These are phyloP conservation scores for Labyrinthula sp. DNA, from an alignment of 352 stramenopile species.

Conservation along the genomic window DNA sequence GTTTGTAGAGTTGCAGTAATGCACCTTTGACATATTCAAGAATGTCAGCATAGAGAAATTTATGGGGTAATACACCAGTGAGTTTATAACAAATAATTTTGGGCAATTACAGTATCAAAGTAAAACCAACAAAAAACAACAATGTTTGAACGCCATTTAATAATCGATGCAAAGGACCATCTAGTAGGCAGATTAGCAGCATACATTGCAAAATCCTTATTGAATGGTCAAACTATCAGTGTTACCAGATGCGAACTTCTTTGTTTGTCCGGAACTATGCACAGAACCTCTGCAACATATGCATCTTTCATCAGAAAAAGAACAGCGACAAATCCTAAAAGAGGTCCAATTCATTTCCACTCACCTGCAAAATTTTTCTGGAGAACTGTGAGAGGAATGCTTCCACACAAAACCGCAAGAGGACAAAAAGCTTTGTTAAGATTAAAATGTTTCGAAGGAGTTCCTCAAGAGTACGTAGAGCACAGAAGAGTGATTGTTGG, in stretches of 20 bases:
- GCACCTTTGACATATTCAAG: too few species aligned
- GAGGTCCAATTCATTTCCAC: conserved; percentile 90
- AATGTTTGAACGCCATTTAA: conserved; percentile 74
- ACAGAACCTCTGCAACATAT: conserved; percentile 91
- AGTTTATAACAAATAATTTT: too few species aligned
- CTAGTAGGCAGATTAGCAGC: conserved; percentile 88
- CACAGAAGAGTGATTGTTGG: conserved; percentile 95
- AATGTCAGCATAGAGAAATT: too few species aligned
- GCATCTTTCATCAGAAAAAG: conserved; percentile 92
- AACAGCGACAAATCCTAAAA: conserved; percentile 88
- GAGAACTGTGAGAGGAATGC: conserved; percentile 68
- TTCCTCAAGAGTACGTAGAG: conserved; percentile 93
- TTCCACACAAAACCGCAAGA: conserved; percentile 91
- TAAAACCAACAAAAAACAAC: too few species aligned
- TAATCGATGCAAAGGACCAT: conserved; percentile 95
- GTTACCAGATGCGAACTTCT: conserved; percentile 93
- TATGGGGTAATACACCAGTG: too few species aligned
- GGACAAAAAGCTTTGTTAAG: conserved; percentile 77
- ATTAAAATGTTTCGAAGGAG: conserved; percentile 93
- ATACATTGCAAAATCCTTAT: conserved; percentile 95
- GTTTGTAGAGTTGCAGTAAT: too few species aligned
- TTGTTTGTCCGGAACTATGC: conserved; percentile 89
- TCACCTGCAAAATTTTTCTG: conserved; percentile 77
- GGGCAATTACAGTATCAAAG: too few species aligned
- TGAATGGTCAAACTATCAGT: conserved; percentile 91